Conservation (phyloP, 805 yeast genomes). For the Hanseniaspora mollemarum region DNA sequence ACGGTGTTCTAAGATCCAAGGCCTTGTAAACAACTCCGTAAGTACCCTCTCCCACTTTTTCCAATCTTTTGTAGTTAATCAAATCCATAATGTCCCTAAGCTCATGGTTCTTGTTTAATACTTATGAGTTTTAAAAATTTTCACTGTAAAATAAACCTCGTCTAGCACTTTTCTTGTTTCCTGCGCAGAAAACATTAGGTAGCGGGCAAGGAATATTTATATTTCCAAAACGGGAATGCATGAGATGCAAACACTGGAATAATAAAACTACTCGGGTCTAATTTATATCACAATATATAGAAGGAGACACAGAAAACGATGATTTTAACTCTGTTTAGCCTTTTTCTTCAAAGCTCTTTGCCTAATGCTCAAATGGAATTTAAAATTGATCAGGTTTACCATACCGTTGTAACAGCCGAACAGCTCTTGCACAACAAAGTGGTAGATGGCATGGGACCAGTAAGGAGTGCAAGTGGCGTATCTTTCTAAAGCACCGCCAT, state of each 20-base stretch:
- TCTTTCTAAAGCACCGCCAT: constrained; percentile 88
- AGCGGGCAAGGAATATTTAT: no score
- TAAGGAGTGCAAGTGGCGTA: constrained; percentile 79
- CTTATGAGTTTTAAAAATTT: no score
- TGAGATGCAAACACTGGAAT: no score
- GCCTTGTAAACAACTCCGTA: constrained; percentile 98
- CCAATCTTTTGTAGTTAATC: constrained; percentile 83
- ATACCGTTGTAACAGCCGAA: constrained; percentile 70
- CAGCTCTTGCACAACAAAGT: constrained; percentile 63
- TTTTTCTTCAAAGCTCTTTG: constrained; percentile 70
- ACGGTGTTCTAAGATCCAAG: constrained; percentile 51
- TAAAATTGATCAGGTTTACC: constrained; percentile 56
- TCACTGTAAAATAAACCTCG: no score
- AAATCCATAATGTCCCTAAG: constrained; percentile 92
- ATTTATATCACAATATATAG: no score
- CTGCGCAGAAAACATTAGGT: no score
- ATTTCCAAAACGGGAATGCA: background rate
- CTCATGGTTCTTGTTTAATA: no score
- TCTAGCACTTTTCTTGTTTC: no score
- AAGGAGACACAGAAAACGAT: background rate
- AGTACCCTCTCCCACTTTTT: constrained; percentile 94
- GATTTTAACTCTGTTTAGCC: constrained; percentile 10
- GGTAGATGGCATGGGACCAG: constrained; percentile 89
- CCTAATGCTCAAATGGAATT: constrained; percentile 73
- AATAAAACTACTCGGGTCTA: no score